Conservation (phyloP, 768 basidiomycete genomes). For the Collybia sp. region DNA sequence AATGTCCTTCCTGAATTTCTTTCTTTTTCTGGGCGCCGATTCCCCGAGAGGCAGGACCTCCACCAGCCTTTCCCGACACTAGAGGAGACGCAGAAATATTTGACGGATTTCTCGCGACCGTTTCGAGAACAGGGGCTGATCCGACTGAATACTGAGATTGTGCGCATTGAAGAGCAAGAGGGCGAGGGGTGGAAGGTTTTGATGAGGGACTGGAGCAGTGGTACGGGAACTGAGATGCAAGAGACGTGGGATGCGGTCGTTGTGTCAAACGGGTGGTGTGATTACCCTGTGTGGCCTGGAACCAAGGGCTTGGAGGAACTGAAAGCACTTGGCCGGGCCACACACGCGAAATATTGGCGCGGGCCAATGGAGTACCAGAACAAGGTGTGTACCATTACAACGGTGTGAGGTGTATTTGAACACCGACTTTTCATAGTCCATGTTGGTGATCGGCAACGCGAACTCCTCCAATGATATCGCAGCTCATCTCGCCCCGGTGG, state of each 20-base stretch:
- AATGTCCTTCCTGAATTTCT: slow-evolving; percentile 45
- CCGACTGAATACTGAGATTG: slow-evolving; percentile 35
- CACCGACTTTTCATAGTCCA: slow-evolving; percentile 26
- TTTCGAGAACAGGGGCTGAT: slow-evolving; percentile 26
- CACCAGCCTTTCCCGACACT: slow-evolving; percentile 37
- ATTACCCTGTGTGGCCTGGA: slow-evolving; percentile 38
- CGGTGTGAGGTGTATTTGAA: background rate
- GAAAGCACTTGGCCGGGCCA: slow-evolving; percentile 24
- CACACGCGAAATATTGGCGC: slow-evolving; percentile 38
- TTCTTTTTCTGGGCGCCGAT: slow-evolving; percentile 30
- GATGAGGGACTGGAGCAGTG: slow-evolving; percentile 28
- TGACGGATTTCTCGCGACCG: slow-evolving; percentile 28
- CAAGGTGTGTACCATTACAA: slow-evolving; percentile 20
- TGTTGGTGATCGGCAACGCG: slow-evolving; percentile 45
- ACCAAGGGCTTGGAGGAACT: slow-evolving; percentile 37
- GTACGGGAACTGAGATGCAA: slow-evolving; percentile 15
- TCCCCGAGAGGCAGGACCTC: slow-evolving; percentile 23
- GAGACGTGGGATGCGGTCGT: slow-evolving; percentile 47
- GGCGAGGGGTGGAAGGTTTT: slow-evolving; percentile 30
- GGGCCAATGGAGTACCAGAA: slow-evolving; percentile 32
- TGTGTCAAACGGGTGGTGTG: slow-evolving; percentile 41
- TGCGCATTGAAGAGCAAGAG: slow-evolving; percentile 28
- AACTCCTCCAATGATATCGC: slow-evolving; percentile 52
- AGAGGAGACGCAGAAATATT: slow-evolving; percentile 30
- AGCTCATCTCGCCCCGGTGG: slow-evolving; percentile 35